phyloP scores from a whole-genome alignment of 2,329 filamentous ascomycete species.

The Colletotrichum sp. region DNA sequence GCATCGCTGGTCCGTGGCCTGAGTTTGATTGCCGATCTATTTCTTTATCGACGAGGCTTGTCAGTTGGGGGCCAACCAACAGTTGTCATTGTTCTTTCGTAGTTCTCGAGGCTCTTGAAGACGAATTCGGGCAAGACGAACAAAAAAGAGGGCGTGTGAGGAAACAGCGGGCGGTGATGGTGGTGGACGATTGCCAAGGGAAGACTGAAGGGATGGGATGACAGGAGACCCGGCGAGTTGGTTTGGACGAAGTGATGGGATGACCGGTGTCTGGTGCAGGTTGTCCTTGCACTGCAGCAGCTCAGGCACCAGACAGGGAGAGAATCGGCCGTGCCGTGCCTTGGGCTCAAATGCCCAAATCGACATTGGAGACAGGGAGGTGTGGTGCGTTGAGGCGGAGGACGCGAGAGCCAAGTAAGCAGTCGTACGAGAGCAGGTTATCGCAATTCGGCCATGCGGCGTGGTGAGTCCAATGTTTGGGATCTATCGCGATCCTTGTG shows the following conservation, averaged over 20 bases:
- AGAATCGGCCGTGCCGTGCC: background rate
- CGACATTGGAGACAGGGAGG: background rate
- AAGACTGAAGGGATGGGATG: background rate
- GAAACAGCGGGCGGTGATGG: background rate
- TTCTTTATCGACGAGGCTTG: background rate
- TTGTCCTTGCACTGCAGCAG: background rate
- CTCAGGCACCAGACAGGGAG: background rate
- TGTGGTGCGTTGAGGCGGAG: background rate
- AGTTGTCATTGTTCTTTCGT: background rate
- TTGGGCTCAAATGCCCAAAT: background rate
- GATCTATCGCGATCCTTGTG: constrained; percentile 3
- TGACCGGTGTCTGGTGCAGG: background rate
- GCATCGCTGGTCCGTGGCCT: background rate
- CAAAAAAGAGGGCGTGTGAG: background rate
- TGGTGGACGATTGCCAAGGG: background rate
- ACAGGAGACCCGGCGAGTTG: background rate
- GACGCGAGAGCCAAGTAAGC: background rate
- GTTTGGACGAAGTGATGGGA: background rate
- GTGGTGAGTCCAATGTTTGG: constrained; percentile 18
- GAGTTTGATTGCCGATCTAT: background rate
- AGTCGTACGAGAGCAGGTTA: background rate
- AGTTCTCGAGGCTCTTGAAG: background rate
- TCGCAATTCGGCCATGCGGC: background rate
- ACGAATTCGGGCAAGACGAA: background rate
- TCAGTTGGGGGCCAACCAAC: background rate